phyloP scores from a whole-genome alignment of 768 basidiomycete genomes.

The Mycena rebaudengoi region DNA sequence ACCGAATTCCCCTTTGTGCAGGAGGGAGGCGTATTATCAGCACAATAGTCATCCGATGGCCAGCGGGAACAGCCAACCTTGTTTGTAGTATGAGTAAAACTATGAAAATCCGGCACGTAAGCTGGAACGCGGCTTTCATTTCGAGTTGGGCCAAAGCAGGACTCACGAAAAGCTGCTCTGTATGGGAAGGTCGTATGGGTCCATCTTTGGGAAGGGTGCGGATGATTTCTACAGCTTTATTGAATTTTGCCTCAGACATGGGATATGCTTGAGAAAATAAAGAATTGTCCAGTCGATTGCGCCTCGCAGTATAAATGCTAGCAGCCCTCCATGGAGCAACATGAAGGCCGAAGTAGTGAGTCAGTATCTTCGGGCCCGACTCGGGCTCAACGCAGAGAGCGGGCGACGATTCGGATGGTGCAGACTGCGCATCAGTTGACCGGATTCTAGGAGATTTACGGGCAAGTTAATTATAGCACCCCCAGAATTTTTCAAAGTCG shows the following conservation, averaged over 20 bases:
- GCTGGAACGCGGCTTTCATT: constrained; percentile 14
- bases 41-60: constrained; percentile 3
- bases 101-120: constrained; percentile 41
- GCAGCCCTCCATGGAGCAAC: too few relatives aligned
- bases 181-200: constrained; percentile 74
- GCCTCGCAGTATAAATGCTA: not conserved
- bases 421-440: too few relatives aligned
- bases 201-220: constrained; percentile 79
- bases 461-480: too few relatives aligned
- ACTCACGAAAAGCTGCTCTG: constrained; percentile 84
- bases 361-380: too few relatives aligned
- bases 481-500: too few relatives aligned
- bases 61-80: constrained; percentile 61
- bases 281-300: not conserved
- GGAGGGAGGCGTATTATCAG: not conserved
- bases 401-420: too few relatives aligned
- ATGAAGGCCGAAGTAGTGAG: too few relatives aligned
- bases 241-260: constrained; percentile 80
- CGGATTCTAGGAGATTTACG: too few relatives aligned
- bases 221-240: constrained; percentile 77
- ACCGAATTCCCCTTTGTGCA: constrained; percentile 69
- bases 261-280: constrained; percentile 26
- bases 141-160: not conserved
- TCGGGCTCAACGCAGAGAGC: too few relatives aligned
- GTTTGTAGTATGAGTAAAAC: constrained; percentile 97